Base-by-base conservation (phyloP, 768 basidiomycete genomes). In the Pleurotus citrinopileatus region DNA sequence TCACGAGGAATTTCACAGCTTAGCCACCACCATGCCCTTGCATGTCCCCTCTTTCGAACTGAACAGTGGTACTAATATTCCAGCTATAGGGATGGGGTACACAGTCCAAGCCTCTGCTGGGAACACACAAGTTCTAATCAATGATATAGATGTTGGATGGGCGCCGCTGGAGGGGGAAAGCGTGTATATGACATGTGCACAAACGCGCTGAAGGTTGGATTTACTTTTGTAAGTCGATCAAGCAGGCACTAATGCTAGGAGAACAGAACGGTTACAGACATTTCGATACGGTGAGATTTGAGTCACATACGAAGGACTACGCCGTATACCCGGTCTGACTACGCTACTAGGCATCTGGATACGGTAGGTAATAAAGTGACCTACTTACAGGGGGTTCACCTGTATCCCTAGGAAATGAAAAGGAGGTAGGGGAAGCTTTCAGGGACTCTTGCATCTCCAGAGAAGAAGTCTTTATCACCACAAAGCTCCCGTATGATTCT, bases 251-350 rank as follows among this genome's bases (percentile, higher is more conserved):
- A 22, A 53, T n/a, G n/a, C n/a, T n/a, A n/a, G n/a, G n/a, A n/a
- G n/a, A n/a, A 19, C 53, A 78, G 67, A 57, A 53, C 34, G 79
- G 79, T 4, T 82, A 81, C 66, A 66, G 74, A 12, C 78, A 78
- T 57, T 69, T 82, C 34, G 76, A 78, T 61, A 75, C 69, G 17
- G 70, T 67, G 34, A 47, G 66, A 23, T 37, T 32, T 26, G 26
- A 28, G 36, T 53, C 36, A 53, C 47, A 32, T 52, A 36, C 19
- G 20, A 28, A 3, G 23, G 34, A 26, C 34, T 20, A n/a, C n/a
- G n/a, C n/a, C n/a, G n/a, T n/a, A n/a, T n/a, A n/a, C n/a, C n/a
- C n/a, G n/a, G n/a, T n/a, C 36, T 54, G 10, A 17, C 28, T 26
- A n/a, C 43, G 20, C 1, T 27, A 8, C 22, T 48, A 69, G 67